A percentile compares a stretch with the other conserved stretches of the same genome.
Evolutionary conservation across 805 yeast genomes (phyloP).

Genomic region (Pichia pseudocactophila): DNA sequence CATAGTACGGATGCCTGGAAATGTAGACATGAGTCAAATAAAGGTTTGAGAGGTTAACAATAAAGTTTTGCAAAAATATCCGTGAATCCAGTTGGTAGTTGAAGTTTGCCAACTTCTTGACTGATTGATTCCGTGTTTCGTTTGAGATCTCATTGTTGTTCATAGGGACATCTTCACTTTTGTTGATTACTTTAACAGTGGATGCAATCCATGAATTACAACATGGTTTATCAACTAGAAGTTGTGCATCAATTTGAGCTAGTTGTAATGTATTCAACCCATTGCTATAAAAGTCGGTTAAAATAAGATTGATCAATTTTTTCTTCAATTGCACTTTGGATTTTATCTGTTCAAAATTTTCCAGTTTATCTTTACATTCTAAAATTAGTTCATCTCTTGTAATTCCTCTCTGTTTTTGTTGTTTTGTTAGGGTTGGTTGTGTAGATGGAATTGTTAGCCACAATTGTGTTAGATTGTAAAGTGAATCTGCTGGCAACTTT

Average conservation of each 20-base stretch:
- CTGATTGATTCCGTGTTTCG: constrained; percentile 8
- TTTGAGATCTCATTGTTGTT: constrained; percentile 9
- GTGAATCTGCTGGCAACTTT: constrained; percentile 22
- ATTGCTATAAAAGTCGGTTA: constrained; percentile 41
- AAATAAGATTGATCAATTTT: constrained; percentile 35
- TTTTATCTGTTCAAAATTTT: constrained; percentile 6
- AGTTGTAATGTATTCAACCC: constrained; percentile 59
- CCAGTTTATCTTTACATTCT: constrained; percentile 11
- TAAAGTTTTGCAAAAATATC: constrained; percentile 39
- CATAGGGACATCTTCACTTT: constrained; percentile 1
- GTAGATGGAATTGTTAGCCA: constrained; percentile 28
- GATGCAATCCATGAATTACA: constrained; percentile 40
- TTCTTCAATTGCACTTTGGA: constrained; percentile 17
- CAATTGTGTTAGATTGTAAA: constrained; percentile 24
- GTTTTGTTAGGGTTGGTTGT: constrained; percentile 20
- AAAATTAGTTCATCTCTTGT: constrained; percentile 14
- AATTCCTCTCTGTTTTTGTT: constrained; percentile 15
- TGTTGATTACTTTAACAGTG: constrained; percentile 31
- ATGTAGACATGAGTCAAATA: constrained; percentile 58
- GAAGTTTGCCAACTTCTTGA: constrained; percentile 23
- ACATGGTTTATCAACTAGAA: constrained; percentile 50
- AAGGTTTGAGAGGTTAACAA: constrained; percentile 39
- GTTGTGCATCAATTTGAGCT: constrained; percentile 63
- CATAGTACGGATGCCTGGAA: constrained; percentile 54
- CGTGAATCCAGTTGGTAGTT: constrained; percentile 40